phyloP scores from a whole-genome alignment of 2,329 filamentous ascomycete genomes.

The Samsoniella hepiali region DNA sequence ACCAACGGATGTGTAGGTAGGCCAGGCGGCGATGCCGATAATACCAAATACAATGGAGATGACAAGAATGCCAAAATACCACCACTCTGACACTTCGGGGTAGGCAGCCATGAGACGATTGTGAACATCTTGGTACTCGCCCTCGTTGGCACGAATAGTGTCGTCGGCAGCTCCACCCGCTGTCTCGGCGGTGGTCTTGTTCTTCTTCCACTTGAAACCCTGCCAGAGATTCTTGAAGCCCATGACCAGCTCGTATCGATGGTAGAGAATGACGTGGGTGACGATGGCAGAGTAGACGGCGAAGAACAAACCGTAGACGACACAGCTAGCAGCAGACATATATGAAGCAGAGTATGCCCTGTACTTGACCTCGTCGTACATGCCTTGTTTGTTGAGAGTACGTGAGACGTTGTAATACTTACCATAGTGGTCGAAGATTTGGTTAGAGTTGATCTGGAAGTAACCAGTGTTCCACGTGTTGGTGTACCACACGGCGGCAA shows the following conservation, averaged over 20 bases:
- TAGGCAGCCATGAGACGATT: constrained; percentile 34
- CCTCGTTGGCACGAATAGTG: constrained; percentile 32
- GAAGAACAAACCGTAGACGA: constrained; percentile 33
- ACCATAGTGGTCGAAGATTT: constrained; percentile 56
- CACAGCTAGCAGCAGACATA: constrained; percentile 25
- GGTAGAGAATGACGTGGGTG: constrained; percentile 31
- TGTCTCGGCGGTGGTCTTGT: background rate
- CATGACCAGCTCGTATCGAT: constrained; percentile 29
- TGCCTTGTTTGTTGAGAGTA: constrained; percentile 47
- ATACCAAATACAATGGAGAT: constrained; percentile 36
- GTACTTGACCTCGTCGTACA: constrained; percentile 51
- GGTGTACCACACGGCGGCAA: constrained; percentile 45
- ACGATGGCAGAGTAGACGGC: constrained; percentile 29
- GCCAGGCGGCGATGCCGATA: constrained; percentile 38
- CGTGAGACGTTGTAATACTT: constrained; percentile 47
- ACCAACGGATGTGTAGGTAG: constrained; percentile 39
- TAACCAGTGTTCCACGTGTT: constrained; percentile 50
- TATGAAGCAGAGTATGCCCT: constrained; percentile 39
- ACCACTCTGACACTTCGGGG: constrained; percentile 40
- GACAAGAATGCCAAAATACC: constrained; percentile 36
- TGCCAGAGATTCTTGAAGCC: constrained; percentile 28
- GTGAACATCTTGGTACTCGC: constrained; percentile 33
- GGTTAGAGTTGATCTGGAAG: constrained; percentile 52
- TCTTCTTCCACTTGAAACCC: constrained; percentile 25
- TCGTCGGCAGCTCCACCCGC: constrained; percentile 5